Percentiles rank a stretch among this genome's conserved stretches.
Evolutionary conservation across 331 rosid species (phyloP).

Genomic region (Pyrus hybrid): DNA sequence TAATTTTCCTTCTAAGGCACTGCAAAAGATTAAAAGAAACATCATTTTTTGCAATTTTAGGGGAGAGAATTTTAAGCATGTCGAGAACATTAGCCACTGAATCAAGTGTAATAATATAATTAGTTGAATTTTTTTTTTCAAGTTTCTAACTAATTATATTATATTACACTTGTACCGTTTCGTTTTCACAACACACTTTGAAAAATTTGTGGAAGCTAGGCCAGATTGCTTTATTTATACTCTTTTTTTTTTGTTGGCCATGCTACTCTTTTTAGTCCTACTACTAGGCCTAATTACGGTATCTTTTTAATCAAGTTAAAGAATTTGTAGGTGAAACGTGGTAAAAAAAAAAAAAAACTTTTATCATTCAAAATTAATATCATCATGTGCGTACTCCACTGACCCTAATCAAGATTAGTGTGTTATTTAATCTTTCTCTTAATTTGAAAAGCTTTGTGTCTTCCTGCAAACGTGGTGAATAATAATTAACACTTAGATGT

Average conservation of each 20-base stretch:
- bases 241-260: background rate
- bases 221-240: slow-evolving; percentile 34
- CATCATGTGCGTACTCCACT: slow-evolving; percentile 12
- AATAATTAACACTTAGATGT: slow-evolving; percentile 25
- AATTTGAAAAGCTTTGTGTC: background rate
- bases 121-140: too few species aligned
- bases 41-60: background rate
- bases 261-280: background rate
- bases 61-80: too few species aligned
- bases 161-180: too few species aligned
- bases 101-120: too few species aligned
- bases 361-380: background rate
- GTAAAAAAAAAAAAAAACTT: background rate
- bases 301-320: background rate
- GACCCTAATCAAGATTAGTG: background rate
- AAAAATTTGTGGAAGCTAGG: too few species aligned
- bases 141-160: too few species aligned
- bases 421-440: slow-evolving; percentile 2
- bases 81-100: too few species aligned
- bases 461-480: slow-evolving; percentile 16
- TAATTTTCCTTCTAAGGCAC: too few species aligned
- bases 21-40: background rate
- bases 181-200: fast-evolving
- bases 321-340: slow-evolving; percentile 10
- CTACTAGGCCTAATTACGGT: background rate